Conservation (phyloP, 306 rosid species). For the Cucumis cinereus region DNA sequence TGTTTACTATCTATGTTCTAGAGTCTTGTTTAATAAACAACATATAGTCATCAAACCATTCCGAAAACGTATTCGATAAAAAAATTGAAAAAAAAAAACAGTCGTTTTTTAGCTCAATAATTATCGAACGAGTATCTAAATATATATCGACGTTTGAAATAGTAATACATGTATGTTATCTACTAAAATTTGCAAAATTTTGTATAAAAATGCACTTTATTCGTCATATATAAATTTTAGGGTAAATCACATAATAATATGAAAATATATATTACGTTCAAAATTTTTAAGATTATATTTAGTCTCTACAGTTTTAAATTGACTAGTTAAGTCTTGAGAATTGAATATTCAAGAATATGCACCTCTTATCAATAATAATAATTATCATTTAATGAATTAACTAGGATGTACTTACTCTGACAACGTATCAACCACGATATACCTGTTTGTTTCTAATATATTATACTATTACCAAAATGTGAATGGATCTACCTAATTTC, state of each 20-base stretch:
- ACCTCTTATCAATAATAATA: too few species aligned
- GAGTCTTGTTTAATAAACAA: neutral
- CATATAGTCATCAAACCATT: neutral
- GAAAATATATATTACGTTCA: too few species aligned
- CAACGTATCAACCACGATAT: too few species aligned
- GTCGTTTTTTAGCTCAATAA: too few species aligned
- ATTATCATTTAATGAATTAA: neutral
- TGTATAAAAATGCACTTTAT: neutral
- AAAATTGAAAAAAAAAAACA: neutral
- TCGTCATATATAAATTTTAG: too few species aligned
- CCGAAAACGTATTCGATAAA: neutral
- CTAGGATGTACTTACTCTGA: too few species aligned
- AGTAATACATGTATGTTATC: neutral
- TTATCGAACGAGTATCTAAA: too few species aligned
- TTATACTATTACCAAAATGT: neutral
- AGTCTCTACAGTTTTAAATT: too few species aligned
- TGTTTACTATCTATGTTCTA: neutral
- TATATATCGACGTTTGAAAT: neutral
- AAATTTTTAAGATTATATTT: too few species aligned
- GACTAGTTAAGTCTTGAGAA: too few species aligned
- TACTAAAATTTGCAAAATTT: neutral
- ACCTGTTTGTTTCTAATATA: neutral
- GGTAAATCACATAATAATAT: too few species aligned
- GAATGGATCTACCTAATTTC: neutral
- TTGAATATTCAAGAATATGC: too few species aligned